These are phyloP conservation scores for Chrysoporthe deuterocubensis DNA, from an alignment of 2,329 filamentous ascomycete genomes.

Conservation along the genomic window DNA sequence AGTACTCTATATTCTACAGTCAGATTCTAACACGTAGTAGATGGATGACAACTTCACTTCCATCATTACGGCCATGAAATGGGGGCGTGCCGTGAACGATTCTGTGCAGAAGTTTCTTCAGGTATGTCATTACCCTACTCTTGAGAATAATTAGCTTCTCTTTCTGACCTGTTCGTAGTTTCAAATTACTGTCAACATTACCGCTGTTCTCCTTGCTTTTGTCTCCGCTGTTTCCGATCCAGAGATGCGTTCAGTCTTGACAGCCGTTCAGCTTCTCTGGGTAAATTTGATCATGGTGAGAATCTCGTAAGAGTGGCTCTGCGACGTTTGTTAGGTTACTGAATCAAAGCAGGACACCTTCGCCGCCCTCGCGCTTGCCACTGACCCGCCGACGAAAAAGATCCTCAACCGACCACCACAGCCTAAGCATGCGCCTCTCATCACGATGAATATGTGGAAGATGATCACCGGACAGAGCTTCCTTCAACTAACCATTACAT, in stretches of 20 bases:
- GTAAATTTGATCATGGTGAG: conserved; percentile 67
- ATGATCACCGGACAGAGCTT: conserved; percentile 67
- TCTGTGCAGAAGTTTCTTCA: conserved; percentile 71
- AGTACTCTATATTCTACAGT: background rate
- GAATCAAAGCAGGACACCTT: conserved; percentile 54
- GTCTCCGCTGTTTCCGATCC: conserved; percentile 63
- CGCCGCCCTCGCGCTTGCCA: conserved; percentile 67
- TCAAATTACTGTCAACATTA: conserved; percentile 73
- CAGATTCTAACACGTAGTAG: background rate
- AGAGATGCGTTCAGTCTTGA: conserved; percentile 62
- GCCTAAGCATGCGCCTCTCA: conserved; percentile 71
- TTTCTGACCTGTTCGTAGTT: conserved; percentile 44
- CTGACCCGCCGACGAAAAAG: conserved; percentile 61
- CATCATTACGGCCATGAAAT: conserved; percentile 69
- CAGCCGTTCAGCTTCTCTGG: conserved; percentile 70
- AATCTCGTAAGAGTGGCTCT: background rate
- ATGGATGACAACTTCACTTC: conserved; percentile 70
- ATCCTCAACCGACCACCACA: conserved; percentile 60
- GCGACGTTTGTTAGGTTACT: background rate
- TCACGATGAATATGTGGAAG: conserved; percentile 72
- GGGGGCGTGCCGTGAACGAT: conserved; percentile 72
- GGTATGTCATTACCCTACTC: conserved; percentile 35
- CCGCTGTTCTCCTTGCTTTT: conserved; percentile 67
- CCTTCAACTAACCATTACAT: conserved; percentile 62
- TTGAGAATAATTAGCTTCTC: background rate